phyloP scores from a whole-genome alignment of 805 yeast genomes.

The Kregervanrija delftensis region DNA sequence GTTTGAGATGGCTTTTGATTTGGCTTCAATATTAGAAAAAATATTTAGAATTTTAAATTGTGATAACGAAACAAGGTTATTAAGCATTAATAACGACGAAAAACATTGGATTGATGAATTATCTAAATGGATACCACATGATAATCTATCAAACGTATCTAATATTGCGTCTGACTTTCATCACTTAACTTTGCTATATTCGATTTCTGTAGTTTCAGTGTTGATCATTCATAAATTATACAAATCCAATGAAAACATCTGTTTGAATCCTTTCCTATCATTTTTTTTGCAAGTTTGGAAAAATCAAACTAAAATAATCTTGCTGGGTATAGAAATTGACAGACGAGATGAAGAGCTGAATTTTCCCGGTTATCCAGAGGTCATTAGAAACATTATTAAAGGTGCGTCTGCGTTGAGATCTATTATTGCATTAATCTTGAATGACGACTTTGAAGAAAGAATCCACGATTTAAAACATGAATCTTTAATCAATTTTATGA shows the following conservation, averaged over 20 bases:
- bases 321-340: slow-evolving; percentile 56
- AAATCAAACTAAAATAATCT: slow-evolving; percentile 50
- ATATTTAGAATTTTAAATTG: slow-evolving; percentile 33
- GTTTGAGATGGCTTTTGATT: slow-evolving; percentile 26
- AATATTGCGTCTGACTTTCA: slow-evolving; percentile 25
- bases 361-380: slow-evolving; percentile 35
- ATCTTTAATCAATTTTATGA: slow-evolving; percentile 52
- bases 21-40: slow-evolving; percentile 31
- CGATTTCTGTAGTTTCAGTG: slow-evolving; percentile 36
- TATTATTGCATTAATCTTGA: slow-evolving; percentile 53
- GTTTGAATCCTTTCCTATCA: slow-evolving; percentile 56
- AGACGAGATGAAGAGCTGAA: slow-evolving; percentile 39
- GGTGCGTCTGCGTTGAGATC: slow-evolving; percentile 62
- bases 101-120: slow-evolving; percentile 27
- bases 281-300: slow-evolving; percentile 60
- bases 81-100: slow-evolving; percentile 35
- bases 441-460: slow-evolving; percentile 36
- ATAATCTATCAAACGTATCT: slow-evolving; percentile 16
- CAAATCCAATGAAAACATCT: slow-evolving; percentile 30
- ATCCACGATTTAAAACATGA: slow-evolving; percentile 54
- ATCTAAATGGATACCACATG: slow-evolving; percentile 32
- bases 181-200: slow-evolving; percentile 38
- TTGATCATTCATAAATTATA: slow-evolving; percentile 39
- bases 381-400: slow-evolving; percentile 43
- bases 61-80: slow-evolving; percentile 34